Conservation (phyloP, 1,284 basidiomycete genomes). For the Trichosporon ovoides region DNA sequence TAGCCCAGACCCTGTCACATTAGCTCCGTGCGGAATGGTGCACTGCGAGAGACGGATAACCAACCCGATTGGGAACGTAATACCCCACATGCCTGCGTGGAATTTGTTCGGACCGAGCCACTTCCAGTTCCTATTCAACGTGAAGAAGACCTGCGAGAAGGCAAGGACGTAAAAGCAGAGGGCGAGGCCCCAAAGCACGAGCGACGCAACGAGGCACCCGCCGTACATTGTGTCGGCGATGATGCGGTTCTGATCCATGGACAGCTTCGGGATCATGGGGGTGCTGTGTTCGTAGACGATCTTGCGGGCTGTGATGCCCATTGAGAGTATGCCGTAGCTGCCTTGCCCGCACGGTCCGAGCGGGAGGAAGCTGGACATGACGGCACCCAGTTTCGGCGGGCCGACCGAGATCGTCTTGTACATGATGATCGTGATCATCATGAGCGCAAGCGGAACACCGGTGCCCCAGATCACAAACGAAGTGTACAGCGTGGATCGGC, state of each 20-base stretch:
- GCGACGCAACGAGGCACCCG: slow-evolving; percentile 33
- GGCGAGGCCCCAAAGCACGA: slow-evolving; percentile 51
- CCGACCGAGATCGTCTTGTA: slow-evolving; percentile 51
- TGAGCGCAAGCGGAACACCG: slow-evolving; percentile 53
- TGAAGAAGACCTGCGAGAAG: slow-evolving; percentile 32
- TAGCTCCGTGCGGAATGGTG: neutral
- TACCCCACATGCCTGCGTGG: slow-evolving; percentile 42
- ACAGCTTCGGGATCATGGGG: slow-evolving; percentile 36
- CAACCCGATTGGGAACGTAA: slow-evolving; percentile 49
- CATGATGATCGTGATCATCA: slow-evolving; percentile 58
- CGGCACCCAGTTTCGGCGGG: slow-evolving; percentile 50
- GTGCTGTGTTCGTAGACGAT: slow-evolving; percentile 49
- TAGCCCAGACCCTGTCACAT: slow-evolving; percentile 55
- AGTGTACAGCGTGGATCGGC: slow-evolving; percentile 56
- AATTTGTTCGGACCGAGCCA: slow-evolving; percentile 28
- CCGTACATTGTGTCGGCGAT: slow-evolving; percentile 51
- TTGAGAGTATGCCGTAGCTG: slow-evolving; percentile 57
- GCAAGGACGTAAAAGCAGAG: slow-evolving; percentile 50
- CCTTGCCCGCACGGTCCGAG: slow-evolving; percentile 59
- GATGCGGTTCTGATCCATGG: slow-evolving; percentile 23
- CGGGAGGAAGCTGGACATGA: slow-evolving; percentile 60
- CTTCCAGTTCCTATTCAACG: slow-evolving; percentile 14
- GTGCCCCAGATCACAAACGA: slow-evolving; percentile 51
- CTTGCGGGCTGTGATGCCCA: slow-evolving; percentile 52
- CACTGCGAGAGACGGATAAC: neutral